Conservation (phyloP, 2,329 filamentous ascomycete species). For the Colletotrichum sp. region DNA sequence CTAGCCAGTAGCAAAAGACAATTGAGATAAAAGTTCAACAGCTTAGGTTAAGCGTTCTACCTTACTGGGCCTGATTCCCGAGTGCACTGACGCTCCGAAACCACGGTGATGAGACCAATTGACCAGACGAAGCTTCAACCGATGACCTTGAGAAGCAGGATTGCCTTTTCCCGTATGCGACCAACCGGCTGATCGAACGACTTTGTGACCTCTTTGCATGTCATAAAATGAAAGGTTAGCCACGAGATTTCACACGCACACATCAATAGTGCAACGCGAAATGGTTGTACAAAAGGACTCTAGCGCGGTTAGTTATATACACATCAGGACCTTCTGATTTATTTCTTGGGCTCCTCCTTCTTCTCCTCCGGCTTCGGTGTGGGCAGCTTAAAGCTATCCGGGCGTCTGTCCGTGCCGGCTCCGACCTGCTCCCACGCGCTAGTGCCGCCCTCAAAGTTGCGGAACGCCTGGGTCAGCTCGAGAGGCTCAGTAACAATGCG, state of each 20-base stretch:
- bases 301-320: slow-evolving; percentile 25
- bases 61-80: neutral
- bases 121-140: neutral
- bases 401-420: slow-evolving; percentile 76
- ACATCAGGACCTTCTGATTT: slow-evolving; percentile 39
- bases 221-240: neutral
- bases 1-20: neutral
- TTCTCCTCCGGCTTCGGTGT: slow-evolving; percentile 94
- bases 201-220: neutral
- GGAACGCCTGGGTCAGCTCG: slow-evolving; percentile 97
- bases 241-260: neutral
- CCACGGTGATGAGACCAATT: neutral
- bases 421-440: slow-evolving; percentile 72
- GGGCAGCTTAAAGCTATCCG: slow-evolving; percentile 90
- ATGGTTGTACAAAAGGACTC: slow-evolving; percentile 23
- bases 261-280: neutral
- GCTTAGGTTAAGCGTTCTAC: neutral
- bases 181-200: neutral
- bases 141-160: neutral
- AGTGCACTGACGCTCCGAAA: neutral
- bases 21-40: neutral
- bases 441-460: slow-evolving; percentile 93
- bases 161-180: neutral
- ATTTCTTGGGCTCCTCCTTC: slow-evolving; percentile 92
- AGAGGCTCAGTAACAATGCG: slow-evolving; percentile 97